Conservation (phyloP, 176 grass and related monocot genomes). For the Triticum monococcum region DNA sequence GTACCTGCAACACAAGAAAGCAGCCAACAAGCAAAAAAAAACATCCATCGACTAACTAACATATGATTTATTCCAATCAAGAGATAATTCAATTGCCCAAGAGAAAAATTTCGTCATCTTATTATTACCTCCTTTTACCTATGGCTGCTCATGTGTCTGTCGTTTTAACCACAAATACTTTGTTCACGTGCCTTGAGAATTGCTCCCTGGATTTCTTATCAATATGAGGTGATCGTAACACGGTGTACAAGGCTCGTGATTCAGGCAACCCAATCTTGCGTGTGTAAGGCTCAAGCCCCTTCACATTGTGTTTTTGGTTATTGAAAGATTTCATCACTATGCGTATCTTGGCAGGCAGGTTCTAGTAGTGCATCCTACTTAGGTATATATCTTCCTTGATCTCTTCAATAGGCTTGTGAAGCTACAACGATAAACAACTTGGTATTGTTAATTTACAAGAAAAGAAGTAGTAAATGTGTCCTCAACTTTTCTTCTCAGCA, state of each 20-base stretch:
- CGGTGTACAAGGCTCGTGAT: conserved; percentile 33
- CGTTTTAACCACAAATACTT: conserved; percentile 41
- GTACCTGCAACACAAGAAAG: neutral
- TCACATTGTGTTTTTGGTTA: conserved; percentile 36
- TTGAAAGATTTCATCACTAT: conserved; percentile 53
- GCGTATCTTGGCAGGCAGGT: conserved; percentile 36
- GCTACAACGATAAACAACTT: neutral
- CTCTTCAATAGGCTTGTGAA: neutral
- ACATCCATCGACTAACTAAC: neutral
- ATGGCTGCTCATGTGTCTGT: neutral
- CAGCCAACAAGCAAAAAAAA: neutral
- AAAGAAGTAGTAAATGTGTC: neutral
- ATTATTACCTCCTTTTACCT: neutral
- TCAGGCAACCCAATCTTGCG: conserved; percentile 42
- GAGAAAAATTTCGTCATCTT: neutral
- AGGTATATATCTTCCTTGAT: neutral
- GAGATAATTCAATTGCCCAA: neutral
- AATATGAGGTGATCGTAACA: conserved; percentile 60
- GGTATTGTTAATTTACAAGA: neutral
- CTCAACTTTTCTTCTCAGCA: neutral
- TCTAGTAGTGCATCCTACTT: neutral
- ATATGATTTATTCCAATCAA: neutral
- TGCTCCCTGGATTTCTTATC: conserved; percentile 66
- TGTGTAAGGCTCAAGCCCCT: conserved; percentile 20
- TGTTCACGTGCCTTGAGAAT: conserved; percentile 50